Evolutionary conservation across 1,284 basidiomycete species (phyloP).

Genomic region (Ustilago shanxiensis): DNA sequence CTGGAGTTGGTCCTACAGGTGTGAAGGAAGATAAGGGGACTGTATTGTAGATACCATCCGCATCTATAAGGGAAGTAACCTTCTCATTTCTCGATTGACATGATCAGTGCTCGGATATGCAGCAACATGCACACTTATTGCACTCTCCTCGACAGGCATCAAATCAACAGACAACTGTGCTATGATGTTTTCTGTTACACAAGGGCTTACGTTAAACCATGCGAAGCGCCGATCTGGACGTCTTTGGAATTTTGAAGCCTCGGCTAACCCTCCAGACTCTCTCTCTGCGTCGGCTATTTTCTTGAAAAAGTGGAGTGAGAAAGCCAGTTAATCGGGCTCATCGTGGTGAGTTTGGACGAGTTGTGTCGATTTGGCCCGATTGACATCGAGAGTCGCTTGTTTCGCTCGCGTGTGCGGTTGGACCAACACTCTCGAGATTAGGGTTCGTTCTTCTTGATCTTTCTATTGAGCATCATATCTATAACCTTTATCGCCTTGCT

Average conservation of each 20-base stretch:
- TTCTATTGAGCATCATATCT: background rate
- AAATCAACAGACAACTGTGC: background rate
- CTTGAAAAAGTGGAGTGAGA: background rate
- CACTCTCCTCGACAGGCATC: background rate
- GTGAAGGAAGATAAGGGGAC: too few species aligned
- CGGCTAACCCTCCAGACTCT: background rate
- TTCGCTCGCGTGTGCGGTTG: conserved; percentile 20
- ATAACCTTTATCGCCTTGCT: too few species aligned
- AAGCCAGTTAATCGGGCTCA: conserved; percentile 1
- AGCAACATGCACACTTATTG: background rate
- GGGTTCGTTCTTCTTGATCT: background rate
- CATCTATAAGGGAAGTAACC: background rate
- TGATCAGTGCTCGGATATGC: background rate
- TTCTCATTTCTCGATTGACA: too few species aligned
- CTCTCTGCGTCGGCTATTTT: background rate
- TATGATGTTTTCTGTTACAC: too few species aligned
- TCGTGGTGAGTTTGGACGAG: background rate
- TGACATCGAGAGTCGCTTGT: background rate
- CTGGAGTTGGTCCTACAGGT: too few species aligned
- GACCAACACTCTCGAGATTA: conserved; percentile 26
- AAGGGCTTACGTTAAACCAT: conserved; percentile 29
- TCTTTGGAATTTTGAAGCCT: conserved; percentile 8
- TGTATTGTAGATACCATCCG: too few species aligned
- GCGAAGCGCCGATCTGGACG: conserved; percentile 39
- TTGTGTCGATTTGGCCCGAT: conserved; percentile 14